Base-by-base conservation (phyloP, 176 grass and related monocot species). In the Stipa capillata region DNA sequence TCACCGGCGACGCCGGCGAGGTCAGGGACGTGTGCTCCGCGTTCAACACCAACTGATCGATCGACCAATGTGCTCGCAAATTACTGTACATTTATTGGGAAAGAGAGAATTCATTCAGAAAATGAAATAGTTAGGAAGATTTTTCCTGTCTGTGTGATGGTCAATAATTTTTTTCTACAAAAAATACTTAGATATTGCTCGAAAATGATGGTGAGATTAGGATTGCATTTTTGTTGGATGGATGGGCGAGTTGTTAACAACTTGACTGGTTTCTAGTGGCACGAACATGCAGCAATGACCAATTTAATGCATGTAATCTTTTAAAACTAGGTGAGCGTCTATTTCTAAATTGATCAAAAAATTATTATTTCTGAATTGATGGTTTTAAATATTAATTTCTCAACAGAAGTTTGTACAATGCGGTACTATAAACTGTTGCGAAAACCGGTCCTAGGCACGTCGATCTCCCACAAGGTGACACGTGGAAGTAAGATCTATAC, bases 1-100 rank as follows among this genome's bases (percentile, higher is more conserved):
- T 66, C 55, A 97, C 94, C 1, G 81, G 94, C 11, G 72, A 79
- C 6, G 36, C 52, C 40, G 94, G 94, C 48, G 94, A 93, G 72
- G 44, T 97, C 70, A 84, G 94, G 49, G 83, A 82, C 50, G 80
- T 85, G 18, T 97, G 94, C 76, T 80, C 91, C 0, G 25, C 77
- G 8, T 91, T 97, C 84, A 97, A 97, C 23, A 18, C 0, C 21
- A 65, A 67, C 20, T 86, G 77, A 85, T 54, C 17, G 11, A 28
- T 7, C 11, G 0, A 11, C 2, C 35, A 24, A 56, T 36, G 5
- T 15, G 31, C 0, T 73, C 10, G 12, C 31, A 33, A 35, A 25
- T 25, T 9, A 27, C 33, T 80, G 63, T 80, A 69, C 25, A 80
- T 69, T 53, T 54, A 3, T 69, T 21, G 3, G 17, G 34, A 20